A percentile compares a stretch with the other conserved stretches of the same genome.
These are phyloP conservation scores for Stachybotrys elegans DNA, from an alignment of 2,329 filamentous ascomycete genomes.

Conservation along the genomic window DNA sequence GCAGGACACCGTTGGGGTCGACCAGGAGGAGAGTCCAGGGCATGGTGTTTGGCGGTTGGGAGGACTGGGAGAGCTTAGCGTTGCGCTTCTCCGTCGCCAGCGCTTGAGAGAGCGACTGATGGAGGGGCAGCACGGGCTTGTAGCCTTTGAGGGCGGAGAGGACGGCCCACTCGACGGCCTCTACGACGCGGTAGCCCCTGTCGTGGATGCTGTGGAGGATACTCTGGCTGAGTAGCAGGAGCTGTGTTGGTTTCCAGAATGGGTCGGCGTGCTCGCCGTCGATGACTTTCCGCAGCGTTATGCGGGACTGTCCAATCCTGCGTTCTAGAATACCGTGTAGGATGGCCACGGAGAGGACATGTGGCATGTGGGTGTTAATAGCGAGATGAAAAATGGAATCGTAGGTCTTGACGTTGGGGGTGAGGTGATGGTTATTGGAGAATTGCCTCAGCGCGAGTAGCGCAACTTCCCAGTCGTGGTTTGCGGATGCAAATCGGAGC, in stretches of 20 bases:
- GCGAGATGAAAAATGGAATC: constrained; percentile 32
- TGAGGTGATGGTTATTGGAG: constrained; percentile 11
- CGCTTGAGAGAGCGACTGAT: constrained; percentile 15
- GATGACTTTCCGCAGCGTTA: no score
- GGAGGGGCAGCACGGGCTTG: constrained; percentile 20
- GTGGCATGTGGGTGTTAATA: constrained; percentile 22
- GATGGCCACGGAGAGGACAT: constrained; percentile 23
- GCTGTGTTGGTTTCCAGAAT: no score
- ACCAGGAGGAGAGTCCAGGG: no score
- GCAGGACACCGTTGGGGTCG: no score
- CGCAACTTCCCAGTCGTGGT: constrained; percentile 24
- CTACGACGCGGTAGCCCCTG: no score
- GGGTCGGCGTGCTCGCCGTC: no score
- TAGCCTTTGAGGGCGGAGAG: constrained; percentile 21
- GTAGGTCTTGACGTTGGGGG: constrained; percentile 28
- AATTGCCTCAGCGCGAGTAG: constrained; percentile 23
- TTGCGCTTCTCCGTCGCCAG: constrained; percentile 20
- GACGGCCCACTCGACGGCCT: constrained; percentile 26
- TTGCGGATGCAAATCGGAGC: constrained; percentile 21
- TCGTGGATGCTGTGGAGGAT: no score
- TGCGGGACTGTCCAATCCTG: no score
- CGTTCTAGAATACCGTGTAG: constrained; percentile 27
- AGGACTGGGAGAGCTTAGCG: no score
- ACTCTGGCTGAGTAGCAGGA: no score
- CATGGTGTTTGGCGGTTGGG: no score